Evolutionary conservation across 2,329 filamentous ascomycete species (phyloP), one percentile per base, ranked within the genome.

Genomic region (Septoria linicola): DNA sequence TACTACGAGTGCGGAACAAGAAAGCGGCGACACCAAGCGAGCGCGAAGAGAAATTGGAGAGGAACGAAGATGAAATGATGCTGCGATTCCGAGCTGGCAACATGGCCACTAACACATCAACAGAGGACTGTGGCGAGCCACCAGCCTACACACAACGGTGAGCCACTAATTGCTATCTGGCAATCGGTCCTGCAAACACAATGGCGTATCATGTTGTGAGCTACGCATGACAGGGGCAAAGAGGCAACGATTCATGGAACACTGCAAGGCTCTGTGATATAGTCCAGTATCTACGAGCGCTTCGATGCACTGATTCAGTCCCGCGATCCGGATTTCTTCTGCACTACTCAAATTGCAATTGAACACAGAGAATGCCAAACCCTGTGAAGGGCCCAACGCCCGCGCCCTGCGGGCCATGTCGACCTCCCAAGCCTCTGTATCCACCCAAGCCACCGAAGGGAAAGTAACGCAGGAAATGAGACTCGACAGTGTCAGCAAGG

Each of bases 1-100:
- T 49, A 30, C 36, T 48, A 16, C 34, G 50, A 20, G 50, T 49
- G 6, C 19, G 36, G 19, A 20, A 27, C 16, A 53, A 49, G 39
- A 43, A 39, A 3, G 37, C 21, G 39, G n/a, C 31, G 5, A 49
- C 14, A 30, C 50, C 50, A 10, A 44, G 43, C 34, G 44, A 43
- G 19, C 14, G 50, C 16, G 16, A 43, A 25, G 43, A 43, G 27
- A 23, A 7, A 8, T 21, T 44, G 3, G 50, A 53, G 39, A 43
- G 34, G 14, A 16, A 34, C 31, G 31, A 34, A 34, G 31, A 34
- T 34, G 31, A 34, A 34, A 4, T n/a, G 31, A 34, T 34, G 31
- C 5, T 34, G 11, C 5, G 13, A n/a, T 34, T 34, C 31, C 5
- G 31, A 34, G 11, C 31, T 34, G 31, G 31, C 5, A n/a, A 4